Evolutionary conservation across 768 basidiomycete species (phyloP).

Genomic region (Kwoniella dendrophila): DNA sequence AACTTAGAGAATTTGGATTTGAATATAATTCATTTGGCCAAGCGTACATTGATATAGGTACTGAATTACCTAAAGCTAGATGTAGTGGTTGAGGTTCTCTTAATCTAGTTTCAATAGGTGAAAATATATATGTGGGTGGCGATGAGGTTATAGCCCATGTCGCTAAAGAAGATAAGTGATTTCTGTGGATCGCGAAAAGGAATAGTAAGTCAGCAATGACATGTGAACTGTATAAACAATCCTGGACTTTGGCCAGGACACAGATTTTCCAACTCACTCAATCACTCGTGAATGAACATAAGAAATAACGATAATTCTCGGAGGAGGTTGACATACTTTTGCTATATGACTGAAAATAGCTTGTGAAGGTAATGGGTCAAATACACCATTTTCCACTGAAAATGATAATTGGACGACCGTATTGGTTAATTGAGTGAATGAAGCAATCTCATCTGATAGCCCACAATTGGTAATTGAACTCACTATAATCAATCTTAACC

Average conservation of each 20-base stretch:
- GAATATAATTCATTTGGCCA: slow-evolving; percentile 23
- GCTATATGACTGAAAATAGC: slow-evolving; percentile 52
- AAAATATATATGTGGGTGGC: slow-evolving; percentile 47
- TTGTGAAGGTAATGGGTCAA: slow-evolving; percentile 48
- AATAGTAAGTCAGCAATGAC: background rate
- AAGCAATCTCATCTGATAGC: no score
- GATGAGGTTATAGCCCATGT: slow-evolving; percentile 43
- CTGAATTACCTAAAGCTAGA: slow-evolving; percentile 43
- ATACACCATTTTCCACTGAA: slow-evolving; percentile 48
- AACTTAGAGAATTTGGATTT: no score
- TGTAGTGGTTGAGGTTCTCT: slow-evolving; percentile 39
- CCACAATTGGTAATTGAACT: slow-evolving; percentile 29
- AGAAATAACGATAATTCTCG: slow-evolving; percentile 50
- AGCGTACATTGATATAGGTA: slow-evolving; percentile 54
- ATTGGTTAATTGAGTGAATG: no score
- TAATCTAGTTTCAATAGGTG: slow-evolving; percentile 48
- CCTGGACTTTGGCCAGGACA: no score
- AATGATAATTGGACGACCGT: background rate
- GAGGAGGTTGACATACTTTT: slow-evolving; percentile 47
- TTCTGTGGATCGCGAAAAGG: slow-evolving; percentile 28
- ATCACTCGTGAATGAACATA: slow-evolving; percentile 49
- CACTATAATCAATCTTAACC: slow-evolving; percentile 53
- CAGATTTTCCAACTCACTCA: no score
- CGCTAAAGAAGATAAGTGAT: slow-evolving; percentile 46
- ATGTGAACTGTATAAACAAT: background rate